A percentile compares a stretch with the other conserved stretches of the same genome.
Conservation (phyloP, 768 basidiomycete species). For the Boletus bicolor region DNA sequence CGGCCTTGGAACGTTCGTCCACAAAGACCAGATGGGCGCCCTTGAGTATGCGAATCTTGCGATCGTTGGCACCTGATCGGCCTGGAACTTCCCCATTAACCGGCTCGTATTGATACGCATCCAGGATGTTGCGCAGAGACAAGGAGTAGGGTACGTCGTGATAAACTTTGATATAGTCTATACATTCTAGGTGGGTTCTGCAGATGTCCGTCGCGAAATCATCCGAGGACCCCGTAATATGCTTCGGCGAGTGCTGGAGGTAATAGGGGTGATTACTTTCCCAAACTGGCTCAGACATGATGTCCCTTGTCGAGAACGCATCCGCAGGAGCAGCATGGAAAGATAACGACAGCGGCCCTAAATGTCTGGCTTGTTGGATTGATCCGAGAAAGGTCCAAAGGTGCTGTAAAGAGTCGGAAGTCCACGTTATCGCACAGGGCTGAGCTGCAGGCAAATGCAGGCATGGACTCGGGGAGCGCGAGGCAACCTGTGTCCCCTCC, state of each 20-base stretch:
- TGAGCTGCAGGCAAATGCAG: conserved; percentile 16
- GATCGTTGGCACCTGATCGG: conserved; percentile 28
- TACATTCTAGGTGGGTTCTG: conserved; percentile 25
- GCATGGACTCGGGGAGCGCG: conserved; percentile 18
- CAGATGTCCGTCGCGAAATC: conserved; percentile 14
- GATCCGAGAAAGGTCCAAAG: conserved; percentile 52
- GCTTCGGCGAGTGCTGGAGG: conserved; percentile 14
- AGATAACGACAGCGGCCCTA: conserved; percentile 50
- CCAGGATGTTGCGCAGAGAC: conserved; percentile 47
- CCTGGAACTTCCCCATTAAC: conserved; percentile 8
- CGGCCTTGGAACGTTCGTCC: conserved; percentile 46
- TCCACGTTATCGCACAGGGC: conserved; percentile 44
- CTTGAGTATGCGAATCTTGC: conserved; percentile 45
- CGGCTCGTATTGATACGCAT: conserved; percentile 44
- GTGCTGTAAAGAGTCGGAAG: conserved; percentile 35
- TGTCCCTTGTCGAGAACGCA: conserved; percentile 8
- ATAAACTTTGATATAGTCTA: conserved; percentile 59
- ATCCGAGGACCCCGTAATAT: conserved; percentile 4
- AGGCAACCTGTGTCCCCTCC: conserved; percentile 22
- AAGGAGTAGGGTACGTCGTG: conserved; percentile 50
- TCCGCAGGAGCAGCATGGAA: conserved; percentile 38
- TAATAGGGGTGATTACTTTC: conserved; percentile 27
- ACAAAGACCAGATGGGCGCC: conserved; percentile 47
- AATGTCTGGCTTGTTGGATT: conserved; percentile 33
- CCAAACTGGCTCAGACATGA: conserved; percentile 18